Evolutionary conservation across 371 early-diverging fungal species (phyloP), one percentile per base, ranked within the genome.

Genomic region (Mucor plumbeus): DNA sequence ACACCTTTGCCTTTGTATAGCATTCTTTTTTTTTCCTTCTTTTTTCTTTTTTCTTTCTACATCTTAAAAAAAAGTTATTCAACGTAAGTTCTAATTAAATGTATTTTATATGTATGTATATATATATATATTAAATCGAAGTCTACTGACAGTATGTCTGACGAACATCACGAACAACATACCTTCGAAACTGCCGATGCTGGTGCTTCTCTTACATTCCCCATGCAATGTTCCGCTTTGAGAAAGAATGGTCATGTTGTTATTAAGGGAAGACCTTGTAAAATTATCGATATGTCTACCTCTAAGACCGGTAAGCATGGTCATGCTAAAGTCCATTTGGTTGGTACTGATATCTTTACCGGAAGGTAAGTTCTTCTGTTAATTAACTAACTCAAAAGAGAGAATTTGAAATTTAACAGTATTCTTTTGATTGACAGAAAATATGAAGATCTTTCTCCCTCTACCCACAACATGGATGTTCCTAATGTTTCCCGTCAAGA

Each of bases 381-480:
- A 3, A 7, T 7, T 11, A 21, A 17, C 1, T 11, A 19, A 3
- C 26, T 26, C 17, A 21, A 8, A 9, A 15, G n/a, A 5, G 14
- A 7, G 15, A 21, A 7, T 14, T 55, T 26, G 26, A 26, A 11
- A 55, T 35, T 33, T 6, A 26, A 1, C 14, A 15, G 11, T 26
- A 40, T 31, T 65, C 7, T 17, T 57, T 17, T 9, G 7, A 10
- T 34, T 26, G n/a, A 71, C 33, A 81, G 89, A 86, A 86, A 92
- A 82, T 85, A 86, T 72, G 95, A 95, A 87, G 99, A 98, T 87
- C 82, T 98, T 75, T 97, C 96, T 72, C 99, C 99, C 75, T 98
- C 99, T 77, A 98, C 99, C 84, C 98, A 98, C 92, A 98, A 98
- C 93, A 97, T 98, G 97, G 95, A 98, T 74, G 99, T 98, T 64